phyloP scores from a whole-genome alignment of 2,329 filamentous ascomycete species.

The Aspergillus sp. region DNA sequence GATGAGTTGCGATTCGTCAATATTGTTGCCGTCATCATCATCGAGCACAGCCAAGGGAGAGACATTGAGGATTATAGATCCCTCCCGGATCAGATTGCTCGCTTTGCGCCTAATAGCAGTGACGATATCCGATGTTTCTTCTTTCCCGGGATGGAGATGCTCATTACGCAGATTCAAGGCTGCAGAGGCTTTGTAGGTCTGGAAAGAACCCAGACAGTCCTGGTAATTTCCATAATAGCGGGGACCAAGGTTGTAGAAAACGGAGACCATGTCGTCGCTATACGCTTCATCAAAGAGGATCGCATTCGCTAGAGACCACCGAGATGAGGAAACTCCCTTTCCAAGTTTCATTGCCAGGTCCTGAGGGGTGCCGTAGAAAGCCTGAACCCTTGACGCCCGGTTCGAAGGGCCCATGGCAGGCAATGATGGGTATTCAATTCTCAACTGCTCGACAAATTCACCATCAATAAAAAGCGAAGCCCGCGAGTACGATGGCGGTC shows the following conservation, averaged over 20 bases:
- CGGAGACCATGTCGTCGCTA: conserved; percentile 87
- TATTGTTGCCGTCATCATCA: conserved; percentile 71
- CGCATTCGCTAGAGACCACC: conserved; percentile 86
- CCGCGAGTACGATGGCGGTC: conserved; percentile 72
- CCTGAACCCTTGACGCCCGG: conserved; percentile 66
- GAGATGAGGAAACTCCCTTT: conserved; percentile 69
- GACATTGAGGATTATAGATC: conserved; percentile 77
- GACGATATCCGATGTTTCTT: conserved; percentile 88
- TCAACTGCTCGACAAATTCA: conserved; percentile 88
- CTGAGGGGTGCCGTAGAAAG: conserved; percentile 88
- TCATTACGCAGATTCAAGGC: conserved; percentile 89
- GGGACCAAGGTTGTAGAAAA: conserved; percentile 85
- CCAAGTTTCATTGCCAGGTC: conserved; percentile 78
- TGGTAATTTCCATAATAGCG: conserved; percentile 96
- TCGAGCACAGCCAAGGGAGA: conserved; percentile 77
- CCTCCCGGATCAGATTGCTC: conserved; percentile 76
- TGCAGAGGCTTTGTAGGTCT: conserved; percentile 93
- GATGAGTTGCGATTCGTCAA: conserved; percentile 72
- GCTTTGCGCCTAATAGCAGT: conserved; percentile 84
- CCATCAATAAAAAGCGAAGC: conserved; percentile 90
- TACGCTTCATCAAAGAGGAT: conserved; percentile 84
- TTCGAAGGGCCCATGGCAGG: conserved; percentile 63
- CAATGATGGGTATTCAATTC: conserved; percentile 79
- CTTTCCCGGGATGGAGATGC: conserved; percentile 81
- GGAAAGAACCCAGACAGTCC: conserved; percentile 91